A percentile compares a stretch with the other conserved stretches of the same genome.
These are phyloP conservation scores for Phytomonas sp. DNA, from an alignment of 208 protist genomes.

Conservation along the genomic window DNA sequence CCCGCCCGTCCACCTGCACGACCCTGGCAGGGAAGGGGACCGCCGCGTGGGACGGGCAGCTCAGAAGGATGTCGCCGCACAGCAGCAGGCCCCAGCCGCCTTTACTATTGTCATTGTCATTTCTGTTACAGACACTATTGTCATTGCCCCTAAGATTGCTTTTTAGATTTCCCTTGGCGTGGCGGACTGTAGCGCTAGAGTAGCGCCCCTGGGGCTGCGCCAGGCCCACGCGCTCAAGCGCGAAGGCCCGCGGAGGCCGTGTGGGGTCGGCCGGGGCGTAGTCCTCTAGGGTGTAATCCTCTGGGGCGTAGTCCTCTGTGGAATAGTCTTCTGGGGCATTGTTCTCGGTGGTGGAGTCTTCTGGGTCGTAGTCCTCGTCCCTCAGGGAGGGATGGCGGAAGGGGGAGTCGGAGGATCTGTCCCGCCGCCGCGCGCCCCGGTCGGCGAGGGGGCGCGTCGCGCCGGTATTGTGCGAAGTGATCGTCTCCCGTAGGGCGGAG, in stretches of 20 bases:
- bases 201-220: neutral
- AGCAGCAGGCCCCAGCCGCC: slow-evolving; percentile 10
- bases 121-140: too few relatives aligned
- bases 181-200: neutral
- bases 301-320: neutral
- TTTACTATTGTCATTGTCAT: too few relatives aligned
- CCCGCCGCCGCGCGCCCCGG: neutral
- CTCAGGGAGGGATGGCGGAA: neutral
- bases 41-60: neutral
- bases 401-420: neutral
- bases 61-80: neutral
- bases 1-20: slow-evolving; percentile 10
- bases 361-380: slow-evolving; percentile 25
- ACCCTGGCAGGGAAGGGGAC: slow-evolving; percentile 15
- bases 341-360: neutral
- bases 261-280: neutral
- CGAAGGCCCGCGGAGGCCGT: neutral
- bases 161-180: too few relatives aligned
- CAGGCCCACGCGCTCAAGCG: neutral
- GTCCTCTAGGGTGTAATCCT: neutral
- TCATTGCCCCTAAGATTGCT: too few relatives aligned
- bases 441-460: slow-evolving; percentile 10
- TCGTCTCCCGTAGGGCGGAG: slow-evolving; percentile 18
- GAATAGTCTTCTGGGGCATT: neutral
- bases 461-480: slow-evolving; percentile 30